Percentiles rank a stretch among this genome's conserved stretches.
Evolutionary conservation across 352 stramenopile species (phyloP).

Genomic region (Globisporangium alternatum): DNA sequence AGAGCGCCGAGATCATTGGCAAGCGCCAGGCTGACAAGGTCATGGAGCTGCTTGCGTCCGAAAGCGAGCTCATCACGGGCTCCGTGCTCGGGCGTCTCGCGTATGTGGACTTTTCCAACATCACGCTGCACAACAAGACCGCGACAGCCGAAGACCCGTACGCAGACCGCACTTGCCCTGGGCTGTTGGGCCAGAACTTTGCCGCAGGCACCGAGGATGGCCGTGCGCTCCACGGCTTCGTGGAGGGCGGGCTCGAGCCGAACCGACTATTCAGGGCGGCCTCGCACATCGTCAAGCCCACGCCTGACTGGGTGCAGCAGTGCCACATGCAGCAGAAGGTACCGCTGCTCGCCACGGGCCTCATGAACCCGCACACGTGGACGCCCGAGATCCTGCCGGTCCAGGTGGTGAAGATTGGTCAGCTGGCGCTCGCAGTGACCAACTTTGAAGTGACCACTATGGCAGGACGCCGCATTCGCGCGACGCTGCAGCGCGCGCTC

Average conservation of each 20-base stretch:
- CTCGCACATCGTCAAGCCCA: slow-evolving; percentile 24
- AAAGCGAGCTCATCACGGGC: slow-evolving; percentile 24
- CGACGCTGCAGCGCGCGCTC: slow-evolving; percentile 29
- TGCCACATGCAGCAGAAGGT: slow-evolving; percentile 43
- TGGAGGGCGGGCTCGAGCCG: slow-evolving; percentile 30
- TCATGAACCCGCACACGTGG: slow-evolving; percentile 43
- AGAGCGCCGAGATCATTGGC: slow-evolving; percentile 43
- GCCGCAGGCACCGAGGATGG: slow-evolving; percentile 42
- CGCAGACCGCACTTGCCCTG: slow-evolving; percentile 37
- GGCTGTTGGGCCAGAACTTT: slow-evolving; percentile 47
- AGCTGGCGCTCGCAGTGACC: slow-evolving; percentile 45
- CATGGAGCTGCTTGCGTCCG: slow-evolving; percentile 21
- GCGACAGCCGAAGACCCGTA: slow-evolving; percentile 25
- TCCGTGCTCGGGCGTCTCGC: slow-evolving; percentile 30
- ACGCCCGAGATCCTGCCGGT: slow-evolving; percentile 47
- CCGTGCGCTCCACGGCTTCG: slow-evolving; percentile 29
- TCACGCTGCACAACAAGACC: slow-evolving; percentile 22
- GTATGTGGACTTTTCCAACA: slow-evolving; percentile 48
- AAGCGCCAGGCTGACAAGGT: slow-evolving; percentile 34
- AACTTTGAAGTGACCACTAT: slow-evolving; percentile 68
- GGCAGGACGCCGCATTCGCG: slow-evolving; percentile 44
- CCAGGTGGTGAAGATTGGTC: slow-evolving; percentile 50
- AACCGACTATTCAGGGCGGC: slow-evolving; percentile 29
- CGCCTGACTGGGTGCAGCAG: slow-evolving; percentile 36
- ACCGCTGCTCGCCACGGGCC: slow-evolving; percentile 30